phyloP scores from a whole-genome alignment of 768 basidiomycete genomes.

The Chalciporus sphaerocephalus region DNA sequence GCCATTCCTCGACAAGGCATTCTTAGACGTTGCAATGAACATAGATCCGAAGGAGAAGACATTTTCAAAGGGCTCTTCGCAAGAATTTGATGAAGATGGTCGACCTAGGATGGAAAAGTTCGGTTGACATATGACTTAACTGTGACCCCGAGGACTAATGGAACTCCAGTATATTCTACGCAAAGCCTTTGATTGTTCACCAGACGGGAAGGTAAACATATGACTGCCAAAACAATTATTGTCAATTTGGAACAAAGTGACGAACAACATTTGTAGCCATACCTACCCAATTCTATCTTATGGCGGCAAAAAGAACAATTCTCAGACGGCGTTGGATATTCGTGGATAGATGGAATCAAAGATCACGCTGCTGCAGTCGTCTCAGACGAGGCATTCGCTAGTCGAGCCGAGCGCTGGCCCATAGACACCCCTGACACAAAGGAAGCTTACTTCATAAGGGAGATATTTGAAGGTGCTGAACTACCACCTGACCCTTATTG shows the following conservation, averaged over 20 bases:
- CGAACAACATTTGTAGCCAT: constrained; percentile 50
- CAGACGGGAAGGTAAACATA: constrained; percentile 62
- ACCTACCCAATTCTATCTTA: constrained; percentile 88
- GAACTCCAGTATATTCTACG: constrained; percentile 77
- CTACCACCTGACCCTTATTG: background rate
- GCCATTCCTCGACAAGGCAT: constrained; percentile 95
- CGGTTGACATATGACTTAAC: constrained; percentile 4
- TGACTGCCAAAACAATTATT: background rate
- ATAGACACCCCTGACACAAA: constrained; percentile 88
- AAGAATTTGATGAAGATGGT: constrained; percentile 80
- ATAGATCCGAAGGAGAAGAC: constrained; percentile 82
- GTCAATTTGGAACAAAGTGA: background rate
- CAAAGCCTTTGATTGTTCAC: constrained; percentile 89
- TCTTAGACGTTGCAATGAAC: constrained; percentile 92
- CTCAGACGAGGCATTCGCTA: constrained; percentile 76
- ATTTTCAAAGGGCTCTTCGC: constrained; percentile 76
- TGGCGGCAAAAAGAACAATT: constrained; percentile 99
- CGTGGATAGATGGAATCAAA: constrained; percentile 99
- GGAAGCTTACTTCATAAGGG: constrained; percentile 90
- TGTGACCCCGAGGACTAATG: constrained; percentile 11
- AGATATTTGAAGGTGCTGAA: constrained; percentile 77
- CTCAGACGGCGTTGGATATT: constrained; percentile 97
- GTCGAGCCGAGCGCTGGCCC: constrained; percentile 70
- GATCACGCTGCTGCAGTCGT: constrained; percentile 71
- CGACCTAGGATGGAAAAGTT: constrained; percentile 95